Base-by-base conservation (phyloP, 164 flowering plant species). In the Vitis riparia region DNA sequence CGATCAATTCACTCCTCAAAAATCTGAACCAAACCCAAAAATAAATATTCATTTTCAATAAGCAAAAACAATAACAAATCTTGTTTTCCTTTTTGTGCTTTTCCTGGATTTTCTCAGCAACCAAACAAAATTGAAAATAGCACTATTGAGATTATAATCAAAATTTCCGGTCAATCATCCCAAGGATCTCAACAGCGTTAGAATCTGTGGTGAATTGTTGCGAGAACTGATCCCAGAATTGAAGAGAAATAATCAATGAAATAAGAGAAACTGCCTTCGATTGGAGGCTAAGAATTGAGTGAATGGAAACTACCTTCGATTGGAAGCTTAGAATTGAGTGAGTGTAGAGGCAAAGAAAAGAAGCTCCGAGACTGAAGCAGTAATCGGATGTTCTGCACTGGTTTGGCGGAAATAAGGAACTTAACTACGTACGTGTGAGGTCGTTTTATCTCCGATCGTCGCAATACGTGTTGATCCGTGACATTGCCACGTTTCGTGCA, bases 1-100 rank as follows among this genome's bases (percentile, higher is more conserved):
- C 58, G 65, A 70, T 71, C 29, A 11, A 15, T 3, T 37, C 44
- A 5, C 73, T n/a, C 66, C 70, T 59, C 73, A 64, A 57, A 11
- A 16, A 44, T 56, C 75, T 47, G 66, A 62, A 76, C 62, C 2
- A 66, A 66, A 62, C 73, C 62, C 2, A 66, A 66, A 44, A 17
- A 47, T n/a, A 49, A 52, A 59, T 64, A 47, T 3, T 8, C 13
- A 11, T n/a, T 17, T 56, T 14, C n/a, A 12, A 49, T 7, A 29
- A 55, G 52, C 3, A 61, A 47, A 49, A 11, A 51, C 5, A 14
- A 59, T 3, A 7, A 14, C 67, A 64, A 23, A 23, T 23, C 51
- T n/a, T 5, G 9, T 23, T 64, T 9, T 53, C n/a, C 2, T 23
- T 23, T 23, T 23, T 23, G 0, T 23, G 27, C 27, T 23, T 14